These are phyloP conservation scores for Pseudocercospora fuligena DNA, from an alignment of 2,329 filamentous ascomycete genomes.

Conservation along the genomic window DNA sequence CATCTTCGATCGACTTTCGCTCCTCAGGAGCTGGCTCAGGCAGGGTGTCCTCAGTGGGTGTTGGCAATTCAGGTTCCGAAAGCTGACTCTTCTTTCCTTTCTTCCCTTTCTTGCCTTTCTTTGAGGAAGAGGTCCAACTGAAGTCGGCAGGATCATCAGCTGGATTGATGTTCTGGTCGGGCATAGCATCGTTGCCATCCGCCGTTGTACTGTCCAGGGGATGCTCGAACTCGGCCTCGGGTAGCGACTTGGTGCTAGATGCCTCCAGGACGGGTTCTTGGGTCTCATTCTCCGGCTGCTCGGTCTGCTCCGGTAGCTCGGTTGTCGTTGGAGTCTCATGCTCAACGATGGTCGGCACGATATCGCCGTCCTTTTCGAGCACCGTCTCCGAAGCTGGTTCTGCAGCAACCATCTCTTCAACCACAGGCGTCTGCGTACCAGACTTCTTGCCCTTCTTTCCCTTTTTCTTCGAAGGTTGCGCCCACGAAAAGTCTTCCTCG, in stretches of 20 bases:
- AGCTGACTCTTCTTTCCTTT: too few relatives aligned
- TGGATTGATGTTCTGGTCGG: background rate
- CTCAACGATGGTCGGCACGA: background rate
- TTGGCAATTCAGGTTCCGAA: too few relatives aligned
- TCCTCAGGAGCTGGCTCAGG: background rate
- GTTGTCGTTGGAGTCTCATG: background rate
- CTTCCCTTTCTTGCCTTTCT: too few relatives aligned
- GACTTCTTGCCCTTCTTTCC: constrained; percentile 4
- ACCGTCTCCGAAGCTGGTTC: background rate
- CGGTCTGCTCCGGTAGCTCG: background rate
- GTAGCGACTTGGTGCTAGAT: background rate
- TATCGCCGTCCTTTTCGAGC: background rate
- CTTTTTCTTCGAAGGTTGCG: constrained; percentile 25
- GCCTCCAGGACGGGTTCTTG: background rate
- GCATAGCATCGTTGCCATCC: background rate
- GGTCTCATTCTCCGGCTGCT: background rate
- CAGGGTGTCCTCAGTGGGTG: too few relatives aligned
- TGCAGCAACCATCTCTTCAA: background rate
- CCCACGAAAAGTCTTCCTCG: constrained; percentile 13
- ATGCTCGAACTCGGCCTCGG: background rate
- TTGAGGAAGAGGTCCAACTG: too few relatives aligned
- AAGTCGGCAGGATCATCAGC: background rate
- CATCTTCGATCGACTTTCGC: background rate
- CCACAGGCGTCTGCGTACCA: background rate
- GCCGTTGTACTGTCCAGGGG: background rate